Evolutionary conservation across 495 filamentous ascomycete genomes (phyloP).

Genomic region (Thermothielavioides terrestris): DNA sequence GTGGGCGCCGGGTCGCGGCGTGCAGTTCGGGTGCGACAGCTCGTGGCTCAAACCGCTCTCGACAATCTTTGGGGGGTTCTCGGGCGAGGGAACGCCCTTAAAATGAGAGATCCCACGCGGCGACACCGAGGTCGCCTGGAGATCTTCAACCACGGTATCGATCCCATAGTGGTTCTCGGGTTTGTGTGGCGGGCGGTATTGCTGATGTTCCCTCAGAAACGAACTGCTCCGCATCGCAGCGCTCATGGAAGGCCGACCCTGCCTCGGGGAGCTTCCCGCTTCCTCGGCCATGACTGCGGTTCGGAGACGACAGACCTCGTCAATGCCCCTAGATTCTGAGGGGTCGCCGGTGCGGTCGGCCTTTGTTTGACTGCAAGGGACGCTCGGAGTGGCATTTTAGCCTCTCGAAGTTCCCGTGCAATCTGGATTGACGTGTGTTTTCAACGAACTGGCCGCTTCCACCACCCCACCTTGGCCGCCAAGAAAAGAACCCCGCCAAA

Average conservation of each 20-base stretch:
- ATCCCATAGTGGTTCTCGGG: constrained; percentile 45
- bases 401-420: not conserved
- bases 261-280: constrained; percentile 22
- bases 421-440: not conserved
- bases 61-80: constrained; percentile 44
- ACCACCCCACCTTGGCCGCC: not conserved
- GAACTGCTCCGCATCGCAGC: constrained; percentile 54
- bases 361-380: not conserved
- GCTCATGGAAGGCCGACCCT: constrained; percentile 37
- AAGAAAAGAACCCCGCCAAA: not conserved
- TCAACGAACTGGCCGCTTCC: not conserved
- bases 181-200: constrained; percentile 56
- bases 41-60: constrained; percentile 49
- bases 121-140: constrained; percentile 27
- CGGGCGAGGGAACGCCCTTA: constrained; percentile 44
- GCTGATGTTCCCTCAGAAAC: constrained; percentile 64
- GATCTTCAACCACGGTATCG: constrained; percentile 46
- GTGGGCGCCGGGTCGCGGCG: constrained; percentile 32
- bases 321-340: not conserved
- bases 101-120: constrained; percentile 36
- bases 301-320: not conserved
- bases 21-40: constrained; percentile 49
- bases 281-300: constrained; percentile 28
- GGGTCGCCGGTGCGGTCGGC: not conserved
- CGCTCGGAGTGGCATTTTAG: not conserved